These are phyloP conservation scores for Thymus quinquecostatus DNA, from an alignment of 257 asterid species.

Conservation along the genomic window DNA sequence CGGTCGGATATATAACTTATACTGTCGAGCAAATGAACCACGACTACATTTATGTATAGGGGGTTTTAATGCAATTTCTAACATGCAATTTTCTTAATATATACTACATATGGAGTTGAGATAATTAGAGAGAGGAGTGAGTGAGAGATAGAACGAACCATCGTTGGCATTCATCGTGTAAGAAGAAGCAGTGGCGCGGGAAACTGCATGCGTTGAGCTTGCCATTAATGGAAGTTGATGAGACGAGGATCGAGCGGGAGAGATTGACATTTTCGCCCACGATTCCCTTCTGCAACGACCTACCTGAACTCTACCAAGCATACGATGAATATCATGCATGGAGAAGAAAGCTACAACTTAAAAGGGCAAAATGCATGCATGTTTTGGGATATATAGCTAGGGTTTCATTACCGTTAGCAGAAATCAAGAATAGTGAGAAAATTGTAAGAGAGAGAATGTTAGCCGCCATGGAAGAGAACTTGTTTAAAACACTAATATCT, in stretches of 20 bases:
- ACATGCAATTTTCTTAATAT: too few relatives aligned
- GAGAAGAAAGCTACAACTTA: too few relatives aligned
- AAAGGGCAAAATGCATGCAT: background rate
- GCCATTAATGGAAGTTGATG: too few relatives aligned
- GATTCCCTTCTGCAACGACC: background rate
- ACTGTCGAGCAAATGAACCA: too few relatives aligned
- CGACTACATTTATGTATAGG: too few relatives aligned
- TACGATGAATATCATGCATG: background rate
- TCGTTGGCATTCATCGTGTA: constrained; percentile 34
- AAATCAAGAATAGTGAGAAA: background rate
- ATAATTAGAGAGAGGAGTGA: background rate
- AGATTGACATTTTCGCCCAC: too few relatives aligned
- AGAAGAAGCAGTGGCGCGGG: background rate
- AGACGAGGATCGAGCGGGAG: too few relatives aligned
- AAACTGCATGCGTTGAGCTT: background rate
- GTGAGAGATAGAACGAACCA: background rate
- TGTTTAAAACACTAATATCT: background rate
- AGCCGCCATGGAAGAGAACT: background rate
- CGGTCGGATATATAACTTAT: too few relatives aligned
- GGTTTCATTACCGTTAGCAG: constrained; percentile 2
- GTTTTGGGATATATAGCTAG: too few relatives aligned
- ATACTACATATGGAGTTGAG: too few relatives aligned
- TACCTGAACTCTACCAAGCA: background rate
- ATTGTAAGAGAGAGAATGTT: constrained; percentile 2
- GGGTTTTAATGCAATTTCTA: too few relatives aligned